phyloP scores from a whole-genome alignment of 495 filamentous ascomycete genomes.

The Podospora fimiseda region DNA sequence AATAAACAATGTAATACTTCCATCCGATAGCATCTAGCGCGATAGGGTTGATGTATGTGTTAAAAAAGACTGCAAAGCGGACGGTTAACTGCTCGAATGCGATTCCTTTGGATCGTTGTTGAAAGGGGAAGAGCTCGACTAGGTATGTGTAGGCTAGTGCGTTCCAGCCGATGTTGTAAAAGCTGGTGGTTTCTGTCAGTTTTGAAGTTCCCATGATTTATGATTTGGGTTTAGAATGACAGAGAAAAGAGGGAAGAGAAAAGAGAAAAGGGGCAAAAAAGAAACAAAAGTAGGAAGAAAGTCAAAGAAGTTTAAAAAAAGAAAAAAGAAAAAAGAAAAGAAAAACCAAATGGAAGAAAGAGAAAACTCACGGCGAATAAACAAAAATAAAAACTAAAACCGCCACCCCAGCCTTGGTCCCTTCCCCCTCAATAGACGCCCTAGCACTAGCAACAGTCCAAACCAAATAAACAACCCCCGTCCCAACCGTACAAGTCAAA shows the following conservation, averaged over 20 bases:
- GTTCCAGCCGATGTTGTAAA: slow-evolving; percentile 61
- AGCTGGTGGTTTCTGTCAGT: slow-evolving; percentile 10
- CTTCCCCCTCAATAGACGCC: slow-evolving; percentile 37
- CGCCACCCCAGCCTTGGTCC: slow-evolving; percentile 39
- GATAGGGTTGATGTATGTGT: slow-evolving; percentile 60
- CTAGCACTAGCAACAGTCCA: slow-evolving; percentile 51
- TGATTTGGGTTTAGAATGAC: too few relatives aligned
- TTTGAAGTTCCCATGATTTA: neutral
- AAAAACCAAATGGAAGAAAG: too few relatives aligned
- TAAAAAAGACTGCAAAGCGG: slow-evolving; percentile 44
- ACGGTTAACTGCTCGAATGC: slow-evolving; percentile 54
- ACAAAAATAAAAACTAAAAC: slow-evolving; percentile 56
- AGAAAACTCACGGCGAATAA: slow-evolving; percentile 44
- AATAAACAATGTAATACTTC: slow-evolving; percentile 60
- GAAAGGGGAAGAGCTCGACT: slow-evolving; percentile 56
- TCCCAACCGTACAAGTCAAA: slow-evolving; percentile 43
- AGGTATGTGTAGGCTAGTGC: slow-evolving; percentile 53
- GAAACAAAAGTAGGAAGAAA: too few relatives aligned
- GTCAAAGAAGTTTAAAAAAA: too few relatives aligned
- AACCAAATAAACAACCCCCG: slow-evolving; percentile 47
- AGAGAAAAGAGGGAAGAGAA: too few relatives aligned
- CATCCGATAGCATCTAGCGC: slow-evolving; percentile 51
- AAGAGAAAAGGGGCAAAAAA: too few relatives aligned
- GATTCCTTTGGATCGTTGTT: slow-evolving; percentile 51
- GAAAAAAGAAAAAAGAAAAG: too few relatives aligned